These are phyloP conservation scores for Deakozyma indianensis DNA, from an alignment of 805 yeast genomes.

Conservation along the genomic window DNA sequence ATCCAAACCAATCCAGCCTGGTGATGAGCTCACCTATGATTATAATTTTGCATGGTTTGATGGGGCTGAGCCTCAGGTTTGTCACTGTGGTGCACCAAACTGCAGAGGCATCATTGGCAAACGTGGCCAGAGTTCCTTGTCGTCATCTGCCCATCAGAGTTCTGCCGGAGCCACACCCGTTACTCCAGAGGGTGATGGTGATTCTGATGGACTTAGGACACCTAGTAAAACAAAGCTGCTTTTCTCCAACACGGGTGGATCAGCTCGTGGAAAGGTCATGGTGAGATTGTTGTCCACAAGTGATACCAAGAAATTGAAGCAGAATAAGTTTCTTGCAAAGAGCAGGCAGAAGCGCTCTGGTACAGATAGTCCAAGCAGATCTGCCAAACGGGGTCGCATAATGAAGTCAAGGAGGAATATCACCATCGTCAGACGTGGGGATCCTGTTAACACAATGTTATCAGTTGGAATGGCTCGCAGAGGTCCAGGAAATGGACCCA, in stretches of 20 bases:
- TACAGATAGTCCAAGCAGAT: not conserved
- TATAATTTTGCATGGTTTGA: conserved; percentile 34
- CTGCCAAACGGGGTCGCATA: not conserved
- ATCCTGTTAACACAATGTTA: not conserved
- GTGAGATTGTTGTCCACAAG: not conserved
- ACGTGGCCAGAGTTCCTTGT: not conserved
- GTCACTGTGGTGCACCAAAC: conserved; percentile 28
- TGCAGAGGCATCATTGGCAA: conserved; percentile 26
- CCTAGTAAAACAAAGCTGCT: too few species aligned
- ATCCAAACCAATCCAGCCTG: conserved; percentile 22
- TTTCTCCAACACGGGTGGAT: not conserved
- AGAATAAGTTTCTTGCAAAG: not conserved
- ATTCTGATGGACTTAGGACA: too few species aligned
- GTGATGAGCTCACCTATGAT: conserved; percentile 34
- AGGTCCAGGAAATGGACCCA: not conserved
- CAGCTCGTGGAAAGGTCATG: not conserved
- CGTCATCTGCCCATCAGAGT: not conserved
- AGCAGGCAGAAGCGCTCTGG: not conserved
- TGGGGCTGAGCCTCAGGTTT: conserved; percentile 29
- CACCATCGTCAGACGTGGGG: not conserved
- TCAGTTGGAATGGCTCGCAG: not conserved
- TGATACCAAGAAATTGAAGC: not conserved
- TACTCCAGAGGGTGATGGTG: not conserved
- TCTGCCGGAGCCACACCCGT: not conserved
- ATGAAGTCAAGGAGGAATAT: not conserved